These are phyloP conservation scores for Cutaneotrichosporon dermatis DNA, from an alignment of 1,284 basidiomycete species.

Conservation along the genomic window DNA sequence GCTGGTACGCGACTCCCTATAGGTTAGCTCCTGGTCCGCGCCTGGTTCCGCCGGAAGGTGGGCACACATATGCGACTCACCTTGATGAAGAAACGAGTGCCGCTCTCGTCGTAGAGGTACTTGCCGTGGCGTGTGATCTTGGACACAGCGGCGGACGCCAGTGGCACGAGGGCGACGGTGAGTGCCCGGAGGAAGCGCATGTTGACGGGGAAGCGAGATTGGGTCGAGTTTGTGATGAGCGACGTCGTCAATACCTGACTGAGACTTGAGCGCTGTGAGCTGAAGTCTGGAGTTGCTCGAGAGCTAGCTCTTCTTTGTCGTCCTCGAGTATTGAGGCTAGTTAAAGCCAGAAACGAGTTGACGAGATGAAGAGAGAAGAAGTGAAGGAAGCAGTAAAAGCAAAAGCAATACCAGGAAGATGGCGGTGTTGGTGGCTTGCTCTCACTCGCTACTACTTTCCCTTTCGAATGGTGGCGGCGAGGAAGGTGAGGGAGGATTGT, in stretches of 20 bases:
- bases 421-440: too few species aligned
- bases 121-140: constrained; percentile 50
- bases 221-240: not conserved
- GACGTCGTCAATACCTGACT: not conserved
- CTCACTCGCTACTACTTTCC: too few species aligned
- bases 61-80: constrained; percentile 24
- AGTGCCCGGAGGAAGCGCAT: constrained; percentile 15
- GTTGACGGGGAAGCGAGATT: not conserved
- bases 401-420: too few species aligned
- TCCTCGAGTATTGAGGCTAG: too few species aligned
- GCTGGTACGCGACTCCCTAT: constrained; percentile 79
- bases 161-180: constrained; percentile 16
- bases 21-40: constrained; percentile 2
- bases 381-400: not conserved
- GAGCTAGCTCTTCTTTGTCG: too few species aligned
- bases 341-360: not conserved
- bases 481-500: too few species aligned
- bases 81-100: constrained; percentile 80
- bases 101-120: constrained; percentile 70
- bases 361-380: not conserved
- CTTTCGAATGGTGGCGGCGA: too few species aligned
- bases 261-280: not conserved
- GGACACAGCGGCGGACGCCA: constrained; percentile 32
- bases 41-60: too few species aligned
- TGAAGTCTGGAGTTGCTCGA: too few species aligned